A percentile compares a stretch with the other conserved stretches of the same genome.
These are phyloP conservation scores for Colletotrichum paranaense DNA, from an alignment of 2,329 filamentous ascomycete species.

Conservation along the genomic window DNA sequence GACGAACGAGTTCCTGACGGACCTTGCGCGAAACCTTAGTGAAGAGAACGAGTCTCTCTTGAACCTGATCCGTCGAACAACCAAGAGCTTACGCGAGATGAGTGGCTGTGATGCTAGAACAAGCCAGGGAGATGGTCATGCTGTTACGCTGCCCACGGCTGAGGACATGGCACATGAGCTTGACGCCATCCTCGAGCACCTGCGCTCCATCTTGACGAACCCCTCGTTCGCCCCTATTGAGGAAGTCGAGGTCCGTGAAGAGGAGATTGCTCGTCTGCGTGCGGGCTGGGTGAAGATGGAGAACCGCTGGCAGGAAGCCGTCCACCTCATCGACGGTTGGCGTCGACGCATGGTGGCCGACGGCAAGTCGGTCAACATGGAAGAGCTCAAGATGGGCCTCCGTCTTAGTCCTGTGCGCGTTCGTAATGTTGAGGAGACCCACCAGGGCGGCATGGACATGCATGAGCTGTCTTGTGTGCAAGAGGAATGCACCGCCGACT, in stretches of 20 bases:
- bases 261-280: constrained; percentile 86
- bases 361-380: constrained; percentile 76
- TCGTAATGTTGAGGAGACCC: constrained; percentile 61
- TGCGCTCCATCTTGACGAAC: constrained; percentile 88
- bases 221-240: constrained; percentile 96
- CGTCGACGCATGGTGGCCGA: constrained; percentile 80
- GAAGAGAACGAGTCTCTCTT: constrained; percentile 92
- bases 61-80: constrained; percentile 75
- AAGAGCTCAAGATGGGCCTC: constrained; percentile 76
- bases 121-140: constrained; percentile 42
- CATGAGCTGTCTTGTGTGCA: constrained; percentile 49
- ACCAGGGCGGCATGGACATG: constrained; percentile 48
- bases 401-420: constrained; percentile 70
- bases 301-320: constrained; percentile 86
- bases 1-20: constrained; percentile 90
- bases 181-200: constrained; percentile 81
- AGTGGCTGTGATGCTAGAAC: constrained; percentile 61
- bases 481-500: constrained; percentile 50
- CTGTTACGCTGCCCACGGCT: constrained; percentile 48
- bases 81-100: constrained; percentile 77
- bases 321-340: constrained; percentile 93
- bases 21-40: constrained; percentile 83
- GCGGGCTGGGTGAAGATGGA: constrained; percentile 96
- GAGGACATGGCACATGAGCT: constrained; percentile 81
- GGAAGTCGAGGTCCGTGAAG: constrained; percentile 91